Percentiles rank a stretch among this genome's conserved stretches.
These are phyloP conservation scores for Azolla pinnata DNA, from an alignment of 75 land plant genomes.

Conservation along the genomic window DNA sequence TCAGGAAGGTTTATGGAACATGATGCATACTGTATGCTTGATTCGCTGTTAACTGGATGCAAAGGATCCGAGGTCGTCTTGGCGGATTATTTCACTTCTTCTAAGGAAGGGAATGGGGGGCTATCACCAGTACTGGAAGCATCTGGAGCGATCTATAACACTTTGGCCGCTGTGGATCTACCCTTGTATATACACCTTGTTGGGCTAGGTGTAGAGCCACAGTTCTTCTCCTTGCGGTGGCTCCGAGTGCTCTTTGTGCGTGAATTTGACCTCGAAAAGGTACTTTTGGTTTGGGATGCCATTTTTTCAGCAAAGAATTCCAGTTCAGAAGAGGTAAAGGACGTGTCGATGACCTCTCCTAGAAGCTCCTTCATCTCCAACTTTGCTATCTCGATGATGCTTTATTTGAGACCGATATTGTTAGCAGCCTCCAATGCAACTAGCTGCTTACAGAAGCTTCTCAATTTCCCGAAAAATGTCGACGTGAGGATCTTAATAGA, in stretches of 20 bases:
- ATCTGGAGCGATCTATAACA: slow-evolving; percentile 60
- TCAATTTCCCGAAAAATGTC: slow-evolving; percentile 56
- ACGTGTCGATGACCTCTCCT: slow-evolving; percentile 23
- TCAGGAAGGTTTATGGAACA: slow-evolving; percentile 86
- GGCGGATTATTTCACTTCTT: slow-evolving; percentile 59
- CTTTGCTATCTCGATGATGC: slow-evolving; percentile 73
- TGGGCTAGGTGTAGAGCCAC: slow-evolving; percentile 86
- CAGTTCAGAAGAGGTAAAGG: slow-evolving; percentile 14
- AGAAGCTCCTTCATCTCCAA: slow-evolving; percentile 64
- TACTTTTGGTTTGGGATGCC: slow-evolving; percentile 84
- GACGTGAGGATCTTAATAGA: slow-evolving; percentile 49
- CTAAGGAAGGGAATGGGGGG: slow-evolving; percentile 25
- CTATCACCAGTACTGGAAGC: slow-evolving; percentile 71
- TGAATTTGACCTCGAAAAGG: slow-evolving; percentile 61
- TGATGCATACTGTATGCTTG: slow-evolving; percentile 89
- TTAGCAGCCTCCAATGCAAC: slow-evolving; percentile 78
- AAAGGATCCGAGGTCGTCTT: slow-evolving; percentile 43
- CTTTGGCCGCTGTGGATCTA: slow-evolving; percentile 58
- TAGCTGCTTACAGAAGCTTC: slow-evolving; percentile 60
- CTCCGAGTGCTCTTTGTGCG: slow-evolving; percentile 76
- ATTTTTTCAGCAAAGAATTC: slow-evolving; percentile 52
- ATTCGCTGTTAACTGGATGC: slow-evolving; percentile 79
- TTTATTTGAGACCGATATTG: slow-evolving; percentile 57
- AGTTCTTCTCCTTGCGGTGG: slow-evolving; percentile 88
- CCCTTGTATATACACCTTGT: slow-evolving; percentile 72